These are phyloP conservation scores for Endocarpon pusillum DNA, from an alignment of 495 filamentous ascomycete species.

Conservation along the genomic window DNA sequence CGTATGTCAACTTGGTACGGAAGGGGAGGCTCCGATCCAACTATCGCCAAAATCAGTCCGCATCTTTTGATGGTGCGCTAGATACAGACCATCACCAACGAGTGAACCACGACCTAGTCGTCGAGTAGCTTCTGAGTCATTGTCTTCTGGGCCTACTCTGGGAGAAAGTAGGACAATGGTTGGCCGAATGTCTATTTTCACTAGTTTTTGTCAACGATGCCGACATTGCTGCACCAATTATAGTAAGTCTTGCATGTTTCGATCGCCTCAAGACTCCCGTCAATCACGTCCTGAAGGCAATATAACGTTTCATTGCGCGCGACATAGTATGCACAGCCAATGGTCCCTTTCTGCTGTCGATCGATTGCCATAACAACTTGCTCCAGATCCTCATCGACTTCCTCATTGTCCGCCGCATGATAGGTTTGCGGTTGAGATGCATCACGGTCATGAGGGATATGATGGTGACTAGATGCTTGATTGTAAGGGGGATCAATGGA, in stretches of 20 bases:
- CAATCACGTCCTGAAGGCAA: conserved; percentile 63
- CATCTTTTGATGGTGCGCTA: too few relatives aligned
- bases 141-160: conserved; percentile 24
- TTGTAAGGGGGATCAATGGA: too few relatives aligned
- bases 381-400: conserved; percentile 42
- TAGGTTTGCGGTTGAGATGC: too few relatives aligned
- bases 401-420: conserved; percentile 14
- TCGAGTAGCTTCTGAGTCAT: too few relatives aligned
- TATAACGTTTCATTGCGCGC: conserved; percentile 57
- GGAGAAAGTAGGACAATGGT: conserved; percentile 63
- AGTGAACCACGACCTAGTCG: too few relatives aligned
- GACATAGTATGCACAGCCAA: conserved; percentile 82
- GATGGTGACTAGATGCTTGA: too few relatives aligned
- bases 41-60: too few relatives aligned
- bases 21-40: too few relatives aligned
- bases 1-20: conserved; percentile 60
- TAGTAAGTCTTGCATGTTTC: conserved; percentile 39
- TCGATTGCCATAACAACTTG: conserved; percentile 81
- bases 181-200: conserved; percentile 63
- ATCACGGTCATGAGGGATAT: too few relatives aligned
- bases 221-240: not conserved
- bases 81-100: not conserved
- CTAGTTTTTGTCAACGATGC: conserved; percentile 16
- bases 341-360: conserved; percentile 45
- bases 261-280: conserved; percentile 51